phyloP scores from a whole-genome alignment of 331 rosid genomes.

The Erythrophleum ivorense region DNA sequence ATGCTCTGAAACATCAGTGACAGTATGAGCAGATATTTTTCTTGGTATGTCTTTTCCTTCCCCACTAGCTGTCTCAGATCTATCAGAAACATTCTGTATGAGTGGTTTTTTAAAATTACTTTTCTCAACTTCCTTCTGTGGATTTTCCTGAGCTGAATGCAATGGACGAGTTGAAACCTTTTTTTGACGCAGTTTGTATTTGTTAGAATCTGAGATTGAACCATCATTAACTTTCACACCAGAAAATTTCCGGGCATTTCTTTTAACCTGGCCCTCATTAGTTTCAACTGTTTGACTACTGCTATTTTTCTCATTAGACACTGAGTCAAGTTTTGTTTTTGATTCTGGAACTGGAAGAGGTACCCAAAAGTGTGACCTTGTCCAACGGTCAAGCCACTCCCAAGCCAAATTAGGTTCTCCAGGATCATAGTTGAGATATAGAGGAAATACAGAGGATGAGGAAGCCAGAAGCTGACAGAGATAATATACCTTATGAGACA shows the following conservation, averaged over 20 bases:
- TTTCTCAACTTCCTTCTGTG: slow-evolving; percentile 47
- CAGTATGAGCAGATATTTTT: slow-evolving; percentile 39
- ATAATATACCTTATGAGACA: slow-evolving; percentile 8
- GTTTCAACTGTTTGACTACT: slow-evolving; percentile 41
- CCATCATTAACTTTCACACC: slow-evolving; percentile 41
- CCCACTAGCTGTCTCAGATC: slow-evolving; percentile 37
- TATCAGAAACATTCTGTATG: slow-evolving; percentile 42
- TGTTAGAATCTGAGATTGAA: slow-evolving; percentile 46
- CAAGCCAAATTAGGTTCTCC: slow-evolving; percentile 47
- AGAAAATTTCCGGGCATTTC: slow-evolving; percentile 43
- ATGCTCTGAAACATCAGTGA: slow-evolving; percentile 42
- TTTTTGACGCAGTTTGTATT: slow-evolving; percentile 46
- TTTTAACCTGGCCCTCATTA: slow-evolving; percentile 42
- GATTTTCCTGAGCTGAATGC: slow-evolving; percentile 47
- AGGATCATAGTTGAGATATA: slow-evolving; percentile 42
- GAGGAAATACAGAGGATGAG: slow-evolving; percentile 42
- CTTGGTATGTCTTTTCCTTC: slow-evolving; percentile 27
- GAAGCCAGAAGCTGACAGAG: slow-evolving; percentile 60
- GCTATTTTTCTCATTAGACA: slow-evolving; percentile 40
- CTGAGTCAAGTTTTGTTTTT: slow-evolving; percentile 36
- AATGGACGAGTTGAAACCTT: slow-evolving; percentile 45
- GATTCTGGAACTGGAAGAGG: slow-evolving; percentile 42
- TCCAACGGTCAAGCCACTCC: slow-evolving; percentile 70
- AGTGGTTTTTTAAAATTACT: slow-evolving; percentile 41
- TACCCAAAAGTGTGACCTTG: slow-evolving; percentile 53